Evolutionary conservation across 805 yeast species (phyloP), one percentile per base, ranked within the genome.

Genomic region (Yarrowia sp.): DNA sequence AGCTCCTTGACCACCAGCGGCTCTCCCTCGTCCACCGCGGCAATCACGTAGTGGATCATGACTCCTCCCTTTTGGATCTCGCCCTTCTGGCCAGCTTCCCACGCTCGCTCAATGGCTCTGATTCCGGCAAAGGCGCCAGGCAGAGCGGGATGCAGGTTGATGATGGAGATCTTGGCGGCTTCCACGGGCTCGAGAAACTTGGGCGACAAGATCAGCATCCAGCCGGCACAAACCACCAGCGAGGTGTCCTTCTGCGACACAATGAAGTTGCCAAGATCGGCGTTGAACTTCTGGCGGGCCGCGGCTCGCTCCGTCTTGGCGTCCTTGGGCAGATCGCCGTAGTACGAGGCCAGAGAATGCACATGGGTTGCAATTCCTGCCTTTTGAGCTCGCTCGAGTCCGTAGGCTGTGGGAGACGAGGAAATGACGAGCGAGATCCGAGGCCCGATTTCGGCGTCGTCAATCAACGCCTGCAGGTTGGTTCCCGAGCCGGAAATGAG

Each of bases 101-200:
- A 95, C 0, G 98, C 97, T 75, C 98, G 83, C 74, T 95, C 97
- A 70, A 95, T 95, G 11, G 99, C 98, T 79, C 91, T 92, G 11
- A 97, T 94, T 5, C 99, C 99, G 70, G 94, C 98, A 81, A 94
- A 95, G 5, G 92, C 92, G 36, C 97, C 97, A 0, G 99, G 99
- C 70, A 95, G 85, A 0, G 99, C 98, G 5, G 99, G 99, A 77
- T 95, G 99, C 70, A 95, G 81, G 75, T 95, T 95, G 74, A 95
- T 92, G 71, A 95, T 93, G 45, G 93, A 91, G 38, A 92, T 84
- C 1, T 83, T 81, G 3, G 83, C 86, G 2, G 83, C 77, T 64
- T 82, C 85, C 42, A 93, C 78, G 3, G 93, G 92, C 48, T 81
- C 79, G 70, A 95, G 82, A 72, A 92, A 92, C 22, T 86, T 82